Evolutionary conservation across 345 rosid genomes (phyloP).

Genomic region (Mercurialis annua): DNA sequence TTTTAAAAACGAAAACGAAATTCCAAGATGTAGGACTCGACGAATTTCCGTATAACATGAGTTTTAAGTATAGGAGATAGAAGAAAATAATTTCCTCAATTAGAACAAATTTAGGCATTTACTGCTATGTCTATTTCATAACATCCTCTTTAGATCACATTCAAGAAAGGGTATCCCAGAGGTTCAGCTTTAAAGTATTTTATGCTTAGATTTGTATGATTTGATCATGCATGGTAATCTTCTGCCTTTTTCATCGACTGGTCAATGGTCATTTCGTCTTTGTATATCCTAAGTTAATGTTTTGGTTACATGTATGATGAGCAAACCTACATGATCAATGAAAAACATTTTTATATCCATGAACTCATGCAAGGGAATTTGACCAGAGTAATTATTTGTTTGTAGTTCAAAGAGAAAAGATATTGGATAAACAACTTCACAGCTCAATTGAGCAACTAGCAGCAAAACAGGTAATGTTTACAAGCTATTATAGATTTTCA

Average conservation of each 20-base stretch:
- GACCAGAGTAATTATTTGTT: slow-evolving; percentile 8
- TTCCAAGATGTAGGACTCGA: neutral
- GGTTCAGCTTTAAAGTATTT: neutral
- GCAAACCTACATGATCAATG: neutral
- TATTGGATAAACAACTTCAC: slow-evolving; percentile 85
- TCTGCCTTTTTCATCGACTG: neutral
- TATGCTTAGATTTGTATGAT: neutral
- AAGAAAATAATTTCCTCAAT: neutral
- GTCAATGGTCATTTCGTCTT: neutral
- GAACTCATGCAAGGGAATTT: slow-evolving; percentile 5
- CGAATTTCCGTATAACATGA: neutral
- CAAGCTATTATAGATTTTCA: neutral
- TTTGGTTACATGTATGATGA: neutral
- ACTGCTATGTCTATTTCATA: neutral
- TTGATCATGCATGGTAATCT: neutral
- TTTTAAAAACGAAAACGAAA: too few species aligned
- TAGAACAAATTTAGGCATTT: neutral
- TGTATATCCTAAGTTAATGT: neutral
- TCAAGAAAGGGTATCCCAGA: neutral
- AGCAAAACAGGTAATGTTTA: slow-evolving; percentile 64
- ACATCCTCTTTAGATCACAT: neutral
- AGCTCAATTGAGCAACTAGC: slow-evolving; percentile 88
- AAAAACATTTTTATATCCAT: neutral
- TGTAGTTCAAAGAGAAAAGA: slow-evolving; percentile 90
- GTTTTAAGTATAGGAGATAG: neutral